Percentiles rank a stretch among this genome's conserved stretches.
Evolutionary conservation across 2,329 filamentous ascomycete species (phyloP).

Genomic region (Moelleriella libera): DNA sequence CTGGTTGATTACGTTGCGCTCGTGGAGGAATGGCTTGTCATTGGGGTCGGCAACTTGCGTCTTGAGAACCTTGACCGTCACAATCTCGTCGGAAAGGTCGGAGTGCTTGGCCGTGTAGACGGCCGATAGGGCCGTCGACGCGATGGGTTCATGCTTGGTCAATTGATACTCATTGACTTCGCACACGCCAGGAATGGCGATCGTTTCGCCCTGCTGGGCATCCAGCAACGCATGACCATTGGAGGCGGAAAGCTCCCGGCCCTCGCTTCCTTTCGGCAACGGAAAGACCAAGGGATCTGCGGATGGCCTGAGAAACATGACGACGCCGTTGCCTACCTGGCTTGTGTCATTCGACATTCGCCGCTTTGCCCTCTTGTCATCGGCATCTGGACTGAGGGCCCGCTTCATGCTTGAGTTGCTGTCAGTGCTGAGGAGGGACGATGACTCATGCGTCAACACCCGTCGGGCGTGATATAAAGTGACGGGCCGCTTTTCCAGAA

Average conservation of each 20-base stretch:
- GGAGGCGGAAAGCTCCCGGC: conserved; percentile 30
- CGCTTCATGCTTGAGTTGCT: conserved; percentile 35
- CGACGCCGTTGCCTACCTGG: conserved; percentile 32
- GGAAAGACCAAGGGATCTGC: conserved; percentile 37
- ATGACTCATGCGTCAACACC: conserved; percentile 13
- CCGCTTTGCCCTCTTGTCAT: conserved; percentile 29
- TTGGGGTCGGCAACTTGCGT: conserved; percentile 27
- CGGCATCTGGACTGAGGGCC: conserved; percentile 29
- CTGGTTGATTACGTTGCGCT: conserved; percentile 42
- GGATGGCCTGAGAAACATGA: conserved; percentile 37
- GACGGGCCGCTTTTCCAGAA: conserved; percentile 39
- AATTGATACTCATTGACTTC: conserved; percentile 40
- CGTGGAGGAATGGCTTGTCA: conserved; percentile 32
- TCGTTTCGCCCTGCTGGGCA: conserved; percentile 32
- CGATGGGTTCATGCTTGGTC: conserved; percentile 42
- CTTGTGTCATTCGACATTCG: conserved; percentile 18
- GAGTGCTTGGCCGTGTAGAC: conserved; percentile 43
- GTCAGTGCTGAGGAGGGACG: conserved; percentile 17
- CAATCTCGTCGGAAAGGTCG: conserved; percentile 34
- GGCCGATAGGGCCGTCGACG: conserved; percentile 36
- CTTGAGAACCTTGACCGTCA: conserved; percentile 48
- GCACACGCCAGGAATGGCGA: conserved; percentile 32
- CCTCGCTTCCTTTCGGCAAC: conserved; percentile 29
- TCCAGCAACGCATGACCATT: conserved; percentile 37
- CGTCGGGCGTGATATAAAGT: conserved; percentile 20